Conservation (phyloP, 2,329 filamentous ascomycete genomes). For the Trichophaea hybrida region DNA sequence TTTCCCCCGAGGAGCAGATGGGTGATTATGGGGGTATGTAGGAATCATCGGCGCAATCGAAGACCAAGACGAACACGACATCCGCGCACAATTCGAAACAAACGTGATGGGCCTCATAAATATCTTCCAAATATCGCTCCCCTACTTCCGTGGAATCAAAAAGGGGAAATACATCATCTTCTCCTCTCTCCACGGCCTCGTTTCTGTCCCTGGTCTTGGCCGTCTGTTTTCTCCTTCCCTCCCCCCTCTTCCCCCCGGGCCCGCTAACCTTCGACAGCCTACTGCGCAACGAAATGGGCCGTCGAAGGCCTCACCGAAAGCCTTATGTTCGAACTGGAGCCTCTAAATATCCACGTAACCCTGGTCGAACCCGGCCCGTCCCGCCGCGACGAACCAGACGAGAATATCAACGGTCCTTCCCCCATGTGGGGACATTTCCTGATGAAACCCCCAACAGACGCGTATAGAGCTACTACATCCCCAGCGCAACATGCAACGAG, state of each 20-base stretch:
- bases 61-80: slow-evolving; percentile 88
- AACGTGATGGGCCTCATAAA: slow-evolving; percentile 94
- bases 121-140: slow-evolving; percentile 77
- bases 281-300: slow-evolving; percentile 94
- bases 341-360: slow-evolving; percentile 84
- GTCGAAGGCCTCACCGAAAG: slow-evolving; percentile 91
- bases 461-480: slow-evolving; percentile 62
- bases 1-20: not conserved
- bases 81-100: slow-evolving; percentile 91
- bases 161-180: slow-evolving; percentile 83
- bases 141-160: slow-evolving; percentile 66
- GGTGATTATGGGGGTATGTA: no score
- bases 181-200: slow-evolving; percentile 75
- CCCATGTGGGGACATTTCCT: slow-evolving; percentile 85
- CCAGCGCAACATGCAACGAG: slow-evolving; percentile 78
- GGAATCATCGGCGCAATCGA: slow-evolving; percentile 85
- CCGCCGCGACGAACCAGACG: slow-evolving; percentile 55
- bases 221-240: slow-evolving; percentile 30
- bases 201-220: slow-evolving; percentile 85
- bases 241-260: not conserved
- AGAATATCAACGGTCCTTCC: slow-evolving; percentile 36
- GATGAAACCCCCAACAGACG: slow-evolving; percentile 69
- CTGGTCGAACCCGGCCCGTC: slow-evolving; percentile 85
- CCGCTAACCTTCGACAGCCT: slow-evolving; percentile 38
- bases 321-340: slow-evolving; percentile 88